phyloP scores from a whole-genome alignment of 1,284 basidiomycete genomes.

The Trichosporon sp. region DNA sequence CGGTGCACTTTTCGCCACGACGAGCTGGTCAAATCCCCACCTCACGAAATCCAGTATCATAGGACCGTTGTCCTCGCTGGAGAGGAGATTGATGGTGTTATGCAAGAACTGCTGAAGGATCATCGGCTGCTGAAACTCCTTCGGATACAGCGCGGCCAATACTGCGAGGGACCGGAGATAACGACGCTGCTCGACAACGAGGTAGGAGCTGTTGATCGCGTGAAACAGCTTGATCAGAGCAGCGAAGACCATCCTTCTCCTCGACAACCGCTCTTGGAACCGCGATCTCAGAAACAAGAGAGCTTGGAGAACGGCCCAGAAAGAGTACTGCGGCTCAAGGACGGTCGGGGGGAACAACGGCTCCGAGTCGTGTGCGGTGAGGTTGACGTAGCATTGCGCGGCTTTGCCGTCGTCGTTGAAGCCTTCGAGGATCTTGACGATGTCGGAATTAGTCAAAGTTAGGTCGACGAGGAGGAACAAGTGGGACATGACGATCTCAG shows the following conservation, averaged over 20 bases:
- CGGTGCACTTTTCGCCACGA: background rate
- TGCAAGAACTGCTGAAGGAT: constrained; percentile 63
- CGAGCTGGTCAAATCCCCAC: constrained; percentile 59
- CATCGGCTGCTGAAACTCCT: constrained; percentile 56
- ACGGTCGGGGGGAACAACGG: background rate
- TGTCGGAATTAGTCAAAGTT: background rate
- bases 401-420: background rate
- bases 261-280: constrained; percentile 5
- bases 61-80: constrained; percentile 62
- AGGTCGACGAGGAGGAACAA: constrained; percentile 24
- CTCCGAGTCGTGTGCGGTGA: constrained; percentile 7
- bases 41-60: constrained; percentile 68
- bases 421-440: background rate
- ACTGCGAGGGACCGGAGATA: constrained; percentile 67
- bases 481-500: constrained; percentile 14
- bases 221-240: constrained; percentile 68
- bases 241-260: constrained; percentile 59
- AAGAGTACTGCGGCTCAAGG: constrained; percentile 1
- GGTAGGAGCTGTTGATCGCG: constrained; percentile 60
- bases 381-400: constrained; percentile 2
- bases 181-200: constrained; percentile 80
- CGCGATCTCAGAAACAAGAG: constrained; percentile 8
- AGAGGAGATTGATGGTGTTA: constrained; percentile 61
- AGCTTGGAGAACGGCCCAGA: constrained; percentile 6
- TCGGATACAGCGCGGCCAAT: constrained; percentile 59